Evolutionary conservation across 2,329 filamentous ascomycete species (phyloP).

Genomic region (Phyllosticta paracitricarpa): DNA sequence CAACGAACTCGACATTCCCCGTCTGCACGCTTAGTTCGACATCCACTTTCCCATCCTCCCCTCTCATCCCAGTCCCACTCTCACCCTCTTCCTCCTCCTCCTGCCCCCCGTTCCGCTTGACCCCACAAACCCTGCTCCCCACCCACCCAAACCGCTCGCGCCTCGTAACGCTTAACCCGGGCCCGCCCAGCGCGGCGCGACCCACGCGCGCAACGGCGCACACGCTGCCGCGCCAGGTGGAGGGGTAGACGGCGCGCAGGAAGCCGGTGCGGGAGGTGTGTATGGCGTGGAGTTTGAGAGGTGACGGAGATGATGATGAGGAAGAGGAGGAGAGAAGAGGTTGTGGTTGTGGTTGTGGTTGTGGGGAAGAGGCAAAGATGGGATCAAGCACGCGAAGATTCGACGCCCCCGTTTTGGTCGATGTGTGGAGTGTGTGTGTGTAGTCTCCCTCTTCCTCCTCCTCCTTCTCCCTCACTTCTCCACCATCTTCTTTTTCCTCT

Average conservation of each 20-base stretch:
- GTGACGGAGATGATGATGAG: too few relatives aligned
- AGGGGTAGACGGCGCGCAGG: background rate
- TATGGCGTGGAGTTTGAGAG: background rate
- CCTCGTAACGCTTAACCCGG: background rate
- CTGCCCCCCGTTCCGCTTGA: background rate
- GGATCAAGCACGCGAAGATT: background rate
- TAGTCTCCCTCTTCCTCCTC: background rate
- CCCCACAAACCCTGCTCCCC: background rate
- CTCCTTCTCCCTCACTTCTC: background rate
- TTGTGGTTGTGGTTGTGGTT: too few relatives aligned
- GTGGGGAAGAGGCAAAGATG: background rate
- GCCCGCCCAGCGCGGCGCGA: background rate
- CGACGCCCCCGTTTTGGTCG: background rate
- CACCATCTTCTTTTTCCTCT: too few relatives aligned
- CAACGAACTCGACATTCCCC: background rate
- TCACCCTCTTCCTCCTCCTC: background rate
- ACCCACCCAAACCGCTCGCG: background rate
- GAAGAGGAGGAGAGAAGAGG: background rate
- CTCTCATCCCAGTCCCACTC: background rate
- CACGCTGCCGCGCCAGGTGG: background rate
- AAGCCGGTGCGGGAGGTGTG: background rate
- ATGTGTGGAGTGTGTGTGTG: background rate
- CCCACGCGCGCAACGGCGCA: background rate
- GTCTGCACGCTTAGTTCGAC: background rate
- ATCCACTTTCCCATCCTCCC: background rate